Evolutionary conservation across 1,284 basidiomycete species (phyloP), one percentile per base, ranked within the genome.

Genomic region (Wolfiporia cocos): DNA sequence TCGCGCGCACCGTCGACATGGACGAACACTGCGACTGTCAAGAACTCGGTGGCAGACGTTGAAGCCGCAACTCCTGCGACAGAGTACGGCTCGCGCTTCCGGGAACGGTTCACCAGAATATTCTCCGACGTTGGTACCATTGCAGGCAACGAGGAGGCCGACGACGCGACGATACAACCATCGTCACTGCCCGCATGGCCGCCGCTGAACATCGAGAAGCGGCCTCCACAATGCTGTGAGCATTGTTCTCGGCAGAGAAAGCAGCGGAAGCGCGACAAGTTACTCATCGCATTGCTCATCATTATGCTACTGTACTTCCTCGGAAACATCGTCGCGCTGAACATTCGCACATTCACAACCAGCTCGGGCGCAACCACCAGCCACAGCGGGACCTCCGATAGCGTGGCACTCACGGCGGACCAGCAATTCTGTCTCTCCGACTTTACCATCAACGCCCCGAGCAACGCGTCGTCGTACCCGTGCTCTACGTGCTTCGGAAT

Each of bases 381-480:
- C 19, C 40, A 50, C 6, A 41, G 52, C 3, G 41, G 53, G 6
- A 38, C 56, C 2, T 52, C 59, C 5, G 47, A 52, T 12, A 40
- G 63, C 3, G 41, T 51, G 9, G 34, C 45, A 2, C 62, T 74
- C 23, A 70, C 71, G 15, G 55, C 53, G 23, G 59, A 66, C 38
- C 62, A 68, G 22, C 62, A 68, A 44, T 62, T 68, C 48, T 76
- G 74, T 51, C 54, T 77, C 30, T 63, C 66, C 17, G 64, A 77
- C 48, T 76, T 68, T 53, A 64, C 57, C 15, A 50, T 74, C 34
- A 66, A 74, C 37, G 75, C 74, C 0, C 67, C 73, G 0, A 57
- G 61, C 1, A 59, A 65, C 38, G 71, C 74, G 0, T 51, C 58
- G 15, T 51, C 55, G 1, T 77, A 74, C 50, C 72, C 73, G 12